These are phyloP conservation scores for Pisolithus tinctorius DNA, from an alignment of 768 basidiomycete genomes.

Conservation along the genomic window DNA sequence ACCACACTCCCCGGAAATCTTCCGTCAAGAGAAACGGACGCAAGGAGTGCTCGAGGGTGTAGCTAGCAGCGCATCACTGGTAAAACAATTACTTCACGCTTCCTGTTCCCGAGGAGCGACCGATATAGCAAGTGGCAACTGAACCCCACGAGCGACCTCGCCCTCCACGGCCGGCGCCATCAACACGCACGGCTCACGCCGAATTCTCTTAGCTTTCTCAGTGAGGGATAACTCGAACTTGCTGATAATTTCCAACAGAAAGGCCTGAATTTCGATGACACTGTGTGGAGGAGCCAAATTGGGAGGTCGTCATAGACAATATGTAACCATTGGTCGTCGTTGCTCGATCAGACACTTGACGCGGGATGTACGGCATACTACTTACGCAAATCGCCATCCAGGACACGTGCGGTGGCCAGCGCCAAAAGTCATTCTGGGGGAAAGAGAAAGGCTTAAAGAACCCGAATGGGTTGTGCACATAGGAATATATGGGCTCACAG, in stretches of 20 bases:
- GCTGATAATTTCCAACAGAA: constrained; percentile 48
- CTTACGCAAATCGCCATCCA: constrained; percentile 7
- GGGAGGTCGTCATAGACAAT: too few species aligned
- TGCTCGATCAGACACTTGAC: neutral
- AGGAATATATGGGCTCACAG: constrained; percentile 12
- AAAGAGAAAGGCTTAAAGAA: neutral
- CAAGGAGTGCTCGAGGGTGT: too few species aligned
- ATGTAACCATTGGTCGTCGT: neutral
- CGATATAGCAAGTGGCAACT: constrained; percentile 27
- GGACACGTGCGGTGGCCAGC: constrained; percentile 8
- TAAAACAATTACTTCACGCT: too few species aligned
- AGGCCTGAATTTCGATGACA: constrained; percentile 48
- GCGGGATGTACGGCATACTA: neutral
- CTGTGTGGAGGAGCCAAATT: constrained; percentile 7
- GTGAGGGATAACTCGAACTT: constrained; percentile 45
- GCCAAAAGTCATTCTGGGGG: constrained; percentile 23
- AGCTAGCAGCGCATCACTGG: too few species aligned
- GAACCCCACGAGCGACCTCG: constrained; percentile 24
- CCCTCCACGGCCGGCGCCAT: constrained; percentile 31
- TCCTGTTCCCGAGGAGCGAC: constrained; percentile 8
- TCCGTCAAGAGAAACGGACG: too few species aligned
- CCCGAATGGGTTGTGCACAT: neutral
- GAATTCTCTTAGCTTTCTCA: constrained; percentile 20
- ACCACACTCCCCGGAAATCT: too few species aligned
- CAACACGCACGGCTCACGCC: constrained; percentile 19